phyloP scores from a whole-genome alignment of 495 filamentous ascomycete species.

The Hypoxylon lenormandii region DNA sequence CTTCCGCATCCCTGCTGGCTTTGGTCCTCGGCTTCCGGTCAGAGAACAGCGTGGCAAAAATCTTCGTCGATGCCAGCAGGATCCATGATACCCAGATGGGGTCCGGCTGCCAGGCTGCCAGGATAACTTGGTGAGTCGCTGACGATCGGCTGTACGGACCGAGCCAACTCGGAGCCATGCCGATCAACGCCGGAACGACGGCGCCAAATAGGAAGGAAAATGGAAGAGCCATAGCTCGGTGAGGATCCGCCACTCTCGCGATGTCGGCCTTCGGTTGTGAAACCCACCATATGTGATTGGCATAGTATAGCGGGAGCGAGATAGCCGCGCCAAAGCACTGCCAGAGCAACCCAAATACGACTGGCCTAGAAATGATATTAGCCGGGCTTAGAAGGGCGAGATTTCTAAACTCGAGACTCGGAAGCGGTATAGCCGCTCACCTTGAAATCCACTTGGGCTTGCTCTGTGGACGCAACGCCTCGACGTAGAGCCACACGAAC shows the following conservation, averaged over 20 bases:
- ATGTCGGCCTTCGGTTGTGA: slow-evolving; percentile 1
- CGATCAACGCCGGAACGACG: slow-evolving; percentile 33
- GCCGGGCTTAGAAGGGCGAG: neutral
- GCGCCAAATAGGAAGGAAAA: slow-evolving; percentile 43
- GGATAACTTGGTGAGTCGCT: slow-evolving; percentile 36
- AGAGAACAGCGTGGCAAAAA: neutral
- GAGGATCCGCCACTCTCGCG: neutral
- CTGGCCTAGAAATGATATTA: slow-evolving; percentile 25
- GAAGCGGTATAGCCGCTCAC: slow-evolving; percentile 3
- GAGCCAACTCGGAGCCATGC: slow-evolving; percentile 44
- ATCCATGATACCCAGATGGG: slow-evolving; percentile 38
- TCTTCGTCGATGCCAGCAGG: neutral
- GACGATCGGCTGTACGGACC: slow-evolving; percentile 28
- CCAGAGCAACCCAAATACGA: slow-evolving; percentile 32
- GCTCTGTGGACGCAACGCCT: slow-evolving; percentile 25
- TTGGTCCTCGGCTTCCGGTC: neutral
- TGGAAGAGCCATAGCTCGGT: slow-evolving; percentile 33
- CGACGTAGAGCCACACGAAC: slow-evolving; percentile 46
- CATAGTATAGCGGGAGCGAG: slow-evolving; percentile 44
- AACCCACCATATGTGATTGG: slow-evolving; percentile 29
- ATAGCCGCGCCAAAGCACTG: slow-evolving; percentile 44
- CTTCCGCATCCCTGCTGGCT: neutral
- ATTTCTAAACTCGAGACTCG: neutral
- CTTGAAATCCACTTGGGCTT: slow-evolving; percentile 41
- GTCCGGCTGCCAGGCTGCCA: slow-evolving; percentile 39